Evolutionary conservation across 192 early-diverging fungal genomes (phyloP).

Genomic region (Entomortierella lignicola): DNA sequence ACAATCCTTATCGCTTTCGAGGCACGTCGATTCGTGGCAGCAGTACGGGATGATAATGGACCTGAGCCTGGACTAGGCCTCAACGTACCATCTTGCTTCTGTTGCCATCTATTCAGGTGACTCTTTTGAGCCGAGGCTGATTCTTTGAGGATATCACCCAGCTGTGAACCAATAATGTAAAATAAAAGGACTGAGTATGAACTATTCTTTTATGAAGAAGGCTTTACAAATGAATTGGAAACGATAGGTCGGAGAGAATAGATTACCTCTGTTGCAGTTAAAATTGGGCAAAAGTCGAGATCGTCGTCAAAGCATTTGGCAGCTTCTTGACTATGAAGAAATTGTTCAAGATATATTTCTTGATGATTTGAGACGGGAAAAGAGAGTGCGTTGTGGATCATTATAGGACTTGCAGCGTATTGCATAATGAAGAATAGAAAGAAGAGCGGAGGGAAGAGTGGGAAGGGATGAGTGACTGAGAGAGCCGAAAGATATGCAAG

Average conservation of each 20-base stretch:
- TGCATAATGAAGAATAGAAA: slow-evolving; percentile 1
- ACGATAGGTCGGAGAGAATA: not conserved
- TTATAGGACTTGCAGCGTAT: not conserved
- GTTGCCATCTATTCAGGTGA: not conserved
- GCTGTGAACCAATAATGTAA: not conserved
- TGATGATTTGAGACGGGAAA: not conserved
- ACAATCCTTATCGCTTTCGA: slow-evolving; percentile 27
- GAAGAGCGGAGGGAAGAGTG: not conserved
- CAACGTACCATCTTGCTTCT: not conserved
- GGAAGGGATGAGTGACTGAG: too few species aligned
- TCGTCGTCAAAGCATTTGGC: slow-evolving; percentile 47
- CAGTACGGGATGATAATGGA: not conserved
- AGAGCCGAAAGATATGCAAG: too few species aligned
- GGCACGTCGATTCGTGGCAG: not conserved
- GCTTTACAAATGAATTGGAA: not conserved
- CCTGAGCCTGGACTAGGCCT: too few species aligned
- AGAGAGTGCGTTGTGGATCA: not conserved
- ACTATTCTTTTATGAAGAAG: too few species aligned
- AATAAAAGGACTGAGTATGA: not conserved
- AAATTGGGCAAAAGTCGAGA: slow-evolving; percentile 44
- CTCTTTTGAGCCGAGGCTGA: slow-evolving; percentile 3
- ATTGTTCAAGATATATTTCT: slow-evolving; percentile 20
- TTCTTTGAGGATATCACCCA: not conserved
- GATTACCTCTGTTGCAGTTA: slow-evolving; percentile 30
- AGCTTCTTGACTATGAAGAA: slow-evolving; percentile 19